Conservation (phyloP, 345 rosid genomes). For the Microcos paniculata region DNA sequence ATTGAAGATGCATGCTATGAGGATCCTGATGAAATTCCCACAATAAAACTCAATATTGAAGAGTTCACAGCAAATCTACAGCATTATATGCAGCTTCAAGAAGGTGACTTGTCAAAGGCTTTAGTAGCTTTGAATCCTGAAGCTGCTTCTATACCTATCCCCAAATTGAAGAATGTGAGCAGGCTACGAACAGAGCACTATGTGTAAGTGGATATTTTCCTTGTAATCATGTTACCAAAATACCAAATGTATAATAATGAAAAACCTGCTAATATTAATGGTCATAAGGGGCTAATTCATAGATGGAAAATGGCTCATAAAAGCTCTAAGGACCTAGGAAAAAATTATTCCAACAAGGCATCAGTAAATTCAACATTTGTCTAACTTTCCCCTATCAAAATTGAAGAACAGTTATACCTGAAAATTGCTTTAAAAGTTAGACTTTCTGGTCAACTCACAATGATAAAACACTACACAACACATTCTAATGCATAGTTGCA, state of each 20-base stretch:
- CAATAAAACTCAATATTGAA: slow-evolving; percentile 61
- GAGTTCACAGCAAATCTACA: slow-evolving; percentile 59
- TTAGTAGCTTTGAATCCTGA: slow-evolving; percentile 75
- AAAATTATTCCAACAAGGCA: slow-evolving; percentile 15
- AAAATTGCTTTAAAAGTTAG: neutral
- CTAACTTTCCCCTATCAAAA: neutral
- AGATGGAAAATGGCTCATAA: neutral
- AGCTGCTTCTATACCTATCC: slow-evolving; percentile 64
- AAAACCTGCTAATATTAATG: neutral
- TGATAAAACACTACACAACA: too few relatives aligned
- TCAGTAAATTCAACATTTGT: neutral
- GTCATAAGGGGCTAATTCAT: slow-evolving; percentile 3
- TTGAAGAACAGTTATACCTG: neutral
- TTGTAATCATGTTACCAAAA: neutral
- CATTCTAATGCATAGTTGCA: slow-evolving; percentile 19
- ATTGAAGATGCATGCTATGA: slow-evolving; percentile 66
- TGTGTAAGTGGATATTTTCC: slow-evolving; percentile 68
- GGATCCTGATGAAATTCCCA: slow-evolving; percentile 83
- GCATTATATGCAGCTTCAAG: slow-evolving; percentile 68
- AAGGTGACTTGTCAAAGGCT: slow-evolving; percentile 74
- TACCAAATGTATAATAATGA: neutral
- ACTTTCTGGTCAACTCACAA: too few relatives aligned
- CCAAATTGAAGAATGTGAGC: slow-evolving; percentile 74
- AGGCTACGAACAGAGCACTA: slow-evolving; percentile 91
- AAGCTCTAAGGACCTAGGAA: neutral